A percentile compares a stretch with the other conserved stretches of the same genome.
Conservation (phyloP, 2,329 filamentous ascomycete species). For the Ophiocordyceps sinensis region DNA sequence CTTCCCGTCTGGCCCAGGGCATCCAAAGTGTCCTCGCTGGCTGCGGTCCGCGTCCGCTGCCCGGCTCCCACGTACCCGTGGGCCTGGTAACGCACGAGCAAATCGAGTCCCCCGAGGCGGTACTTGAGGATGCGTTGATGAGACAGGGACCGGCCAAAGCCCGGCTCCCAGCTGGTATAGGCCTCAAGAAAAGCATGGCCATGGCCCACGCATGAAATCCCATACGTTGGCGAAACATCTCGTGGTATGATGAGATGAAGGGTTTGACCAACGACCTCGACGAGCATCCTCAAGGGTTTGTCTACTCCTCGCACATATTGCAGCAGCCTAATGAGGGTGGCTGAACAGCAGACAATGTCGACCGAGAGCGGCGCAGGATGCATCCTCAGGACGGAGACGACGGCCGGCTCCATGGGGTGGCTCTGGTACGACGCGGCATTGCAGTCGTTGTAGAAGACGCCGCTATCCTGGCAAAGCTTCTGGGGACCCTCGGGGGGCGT, state of each 20-base stretch:
- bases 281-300: slow-evolving; percentile 38
- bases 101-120: background rate
- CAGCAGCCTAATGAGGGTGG: slow-evolving; percentile 42
- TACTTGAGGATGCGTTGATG: slow-evolving; percentile 36
- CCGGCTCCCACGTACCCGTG: background rate
- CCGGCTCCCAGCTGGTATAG: slow-evolving; percentile 48
- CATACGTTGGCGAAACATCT: slow-evolving; percentile 41
- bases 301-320: slow-evolving; percentile 31
- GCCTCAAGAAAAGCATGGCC: slow-evolving; percentile 48
- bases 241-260: slow-evolving; percentile 47
- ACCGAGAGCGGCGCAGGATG: slow-evolving; percentile 13
- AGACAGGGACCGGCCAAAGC: slow-evolving; percentile 37
- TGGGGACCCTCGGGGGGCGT: slow-evolving; percentile 21
- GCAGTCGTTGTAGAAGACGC: slow-evolving; percentile 36
- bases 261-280: slow-evolving; percentile 36
- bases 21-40: too few species aligned
- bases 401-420: slow-evolving; percentile 35
- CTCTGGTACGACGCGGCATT: slow-evolving; percentile 35
- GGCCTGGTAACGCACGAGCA: background rate
- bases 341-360: slow-evolving; percentile 41
- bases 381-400: slow-evolving; percentile 22
- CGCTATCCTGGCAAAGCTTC: slow-evolving; percentile 27
- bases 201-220: slow-evolving; percentile 25
- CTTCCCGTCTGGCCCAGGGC: background rate
- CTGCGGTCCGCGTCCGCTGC: background rate